Evolutionary conservation across 2,329 filamentous ascomycete species (phyloP), one percentile per base, ranked within the genome.

Genomic region (Capronia coronata): DNA sequence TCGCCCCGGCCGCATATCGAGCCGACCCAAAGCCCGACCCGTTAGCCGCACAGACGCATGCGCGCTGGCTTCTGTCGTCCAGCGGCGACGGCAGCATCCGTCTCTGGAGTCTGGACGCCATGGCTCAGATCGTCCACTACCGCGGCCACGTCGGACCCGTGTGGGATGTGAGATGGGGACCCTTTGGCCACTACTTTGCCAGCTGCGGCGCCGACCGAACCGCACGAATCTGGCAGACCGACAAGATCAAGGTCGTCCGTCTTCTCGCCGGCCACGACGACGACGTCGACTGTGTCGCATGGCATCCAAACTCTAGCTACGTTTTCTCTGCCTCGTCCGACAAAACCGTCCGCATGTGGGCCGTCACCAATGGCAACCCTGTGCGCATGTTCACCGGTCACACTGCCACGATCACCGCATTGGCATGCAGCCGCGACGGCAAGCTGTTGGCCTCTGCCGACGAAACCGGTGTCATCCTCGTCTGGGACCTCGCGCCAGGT

Each of bases 341-440:
- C 68, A 91, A 91, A 67, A 93, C 89, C 0, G 87, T 97, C 27
- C 84, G 93, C 23, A 97, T 98, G 91, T 98, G 93, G 93, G 84
- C 89, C 8, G 80, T 96, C n/a, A 78, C 82, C 9, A 91, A 85
- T 7, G 93, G 93, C 22, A 83, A 84, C 54, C 88, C 89, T 29
- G 87, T 96, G 3, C 85, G 93, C 21, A 81, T 97, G 62, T 95
- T 97, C 64, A 89, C 87, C 0, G 93, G 93, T 1, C 93, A 98
- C 64, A 85, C 82, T 0, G 88, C 93, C 43, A 87, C 88, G 62
- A 83, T 97, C 64, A 94, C 85, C 11, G 80, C 88, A 0, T 72
- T 97, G 21, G 81, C 91, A 56, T 94, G 89, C 62, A 84, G 87
- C 18, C 88, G 87, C 1, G 89, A 88, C 61, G 93, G 93, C 57